Evolutionary conservation across 371 early-diverging fungal species (phyloP).

Genomic region (Coelomomyces lativittatus): DNA sequence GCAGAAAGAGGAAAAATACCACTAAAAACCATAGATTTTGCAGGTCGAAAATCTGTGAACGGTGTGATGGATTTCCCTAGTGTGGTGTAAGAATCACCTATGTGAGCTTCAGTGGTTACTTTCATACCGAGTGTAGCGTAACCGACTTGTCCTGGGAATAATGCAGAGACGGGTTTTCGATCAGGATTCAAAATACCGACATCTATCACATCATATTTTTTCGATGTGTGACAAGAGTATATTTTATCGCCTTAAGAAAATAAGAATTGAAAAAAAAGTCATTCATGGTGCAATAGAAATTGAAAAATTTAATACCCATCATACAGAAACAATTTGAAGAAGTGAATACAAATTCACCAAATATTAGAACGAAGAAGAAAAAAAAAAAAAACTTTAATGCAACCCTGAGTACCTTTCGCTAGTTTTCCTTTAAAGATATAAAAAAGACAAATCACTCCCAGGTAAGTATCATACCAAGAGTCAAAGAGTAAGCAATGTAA

Average conservation of each 20-base stretch:
- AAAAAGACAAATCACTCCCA: constrained; percentile 82
- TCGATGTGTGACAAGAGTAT: constrained; percentile 50
- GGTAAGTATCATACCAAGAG: constrained; percentile 87
- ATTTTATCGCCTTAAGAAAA: constrained; percentile 66
- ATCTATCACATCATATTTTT: constrained; percentile 69
- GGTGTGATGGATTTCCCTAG: constrained; percentile 38
- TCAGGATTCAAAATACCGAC: constrained; percentile 92
- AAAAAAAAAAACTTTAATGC: too few relatives aligned
- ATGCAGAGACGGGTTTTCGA: constrained; percentile 45
- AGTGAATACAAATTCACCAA: too few relatives aligned
- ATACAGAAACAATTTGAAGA: not conserved
- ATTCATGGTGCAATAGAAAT: not conserved
- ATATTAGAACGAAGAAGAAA: too few relatives aligned
- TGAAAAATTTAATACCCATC: not conserved
- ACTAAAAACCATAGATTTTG: constrained; percentile 80
- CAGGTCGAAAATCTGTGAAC: constrained; percentile 78
- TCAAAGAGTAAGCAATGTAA: constrained; percentile 79
- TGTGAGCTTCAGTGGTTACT: constrained; percentile 67
- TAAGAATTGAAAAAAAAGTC: not conserved
- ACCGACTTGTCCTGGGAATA: constrained; percentile 89
- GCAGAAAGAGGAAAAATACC: constrained; percentile 85
- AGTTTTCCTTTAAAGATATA: constrained; percentile 69
- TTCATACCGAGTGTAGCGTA: constrained; percentile 84
- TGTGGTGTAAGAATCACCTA: constrained; percentile 89
- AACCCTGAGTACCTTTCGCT: constrained; percentile 51